Evolutionary conservation across 2,329 filamentous ascomycete species (phyloP).

Genomic region (Setomelanomma holmii): DNA sequence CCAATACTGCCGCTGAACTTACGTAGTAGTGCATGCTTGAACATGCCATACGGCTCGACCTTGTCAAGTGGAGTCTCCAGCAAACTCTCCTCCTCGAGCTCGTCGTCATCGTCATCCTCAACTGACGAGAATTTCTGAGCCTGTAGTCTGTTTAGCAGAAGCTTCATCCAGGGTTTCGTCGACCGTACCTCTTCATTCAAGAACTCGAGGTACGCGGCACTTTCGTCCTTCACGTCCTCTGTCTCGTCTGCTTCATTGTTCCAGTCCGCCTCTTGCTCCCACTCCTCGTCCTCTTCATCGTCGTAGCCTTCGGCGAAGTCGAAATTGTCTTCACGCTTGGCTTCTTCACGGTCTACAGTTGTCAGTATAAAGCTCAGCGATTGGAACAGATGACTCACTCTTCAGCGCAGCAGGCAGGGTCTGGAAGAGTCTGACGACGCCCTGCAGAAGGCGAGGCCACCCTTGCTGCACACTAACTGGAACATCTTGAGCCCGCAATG

Average conservation of each 20-base stretch:
- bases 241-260: slow-evolving; percentile 69
- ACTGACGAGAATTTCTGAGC: slow-evolving; percentile 83
- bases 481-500: slow-evolving; percentile 79
- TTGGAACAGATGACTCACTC: slow-evolving; percentile 61
- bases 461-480: slow-evolving; percentile 92
- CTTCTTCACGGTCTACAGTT: slow-evolving; percentile 79
- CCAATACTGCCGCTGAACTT: slow-evolving; percentile 53
- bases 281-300: slow-evolving; percentile 80
- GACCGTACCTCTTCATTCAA: slow-evolving; percentile 82
- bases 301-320: slow-evolving; percentile 76
- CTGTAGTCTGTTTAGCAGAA: slow-evolving; percentile 55
- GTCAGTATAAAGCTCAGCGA: slow-evolving; percentile 24
- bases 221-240: slow-evolving; percentile 82
- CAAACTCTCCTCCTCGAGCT: slow-evolving; percentile 89
- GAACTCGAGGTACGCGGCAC: slow-evolving; percentile 93
- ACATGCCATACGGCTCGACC: slow-evolving; percentile 90
- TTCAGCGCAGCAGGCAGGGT: slow-evolving; percentile 87
- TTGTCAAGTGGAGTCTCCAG: slow-evolving; percentile 95
- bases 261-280: slow-evolving; percentile 78
- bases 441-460: slow-evolving; percentile 89
- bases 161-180: slow-evolving; percentile 2
- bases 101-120: slow-evolving; percentile 77
- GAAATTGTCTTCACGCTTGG: slow-evolving; percentile 83
- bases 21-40: slow-evolving; percentile 84
- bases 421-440: slow-evolving; percentile 89